These are phyloP conservation scores for Udeniomyces megalosporus DNA, from an alignment of 768 basidiomycete genomes.

Conservation along the genomic window DNA sequence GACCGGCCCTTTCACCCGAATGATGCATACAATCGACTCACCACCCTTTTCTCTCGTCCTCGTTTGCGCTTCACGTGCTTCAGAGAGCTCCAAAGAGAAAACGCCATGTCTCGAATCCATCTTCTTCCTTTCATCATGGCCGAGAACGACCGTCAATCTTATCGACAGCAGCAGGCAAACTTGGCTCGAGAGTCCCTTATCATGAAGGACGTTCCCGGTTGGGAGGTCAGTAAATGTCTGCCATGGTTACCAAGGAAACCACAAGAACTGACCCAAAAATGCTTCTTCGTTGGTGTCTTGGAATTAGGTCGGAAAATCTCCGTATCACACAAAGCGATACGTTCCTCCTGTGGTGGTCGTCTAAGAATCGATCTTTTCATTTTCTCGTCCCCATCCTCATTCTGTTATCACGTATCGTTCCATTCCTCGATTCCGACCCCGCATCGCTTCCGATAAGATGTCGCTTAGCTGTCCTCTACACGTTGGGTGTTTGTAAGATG, in stretches of 20 bases:
- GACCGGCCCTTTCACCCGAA: too few relatives aligned
- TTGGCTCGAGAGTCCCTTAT: slow-evolving; percentile 66
- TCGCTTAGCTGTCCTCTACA: too few relatives aligned
- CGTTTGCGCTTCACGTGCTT: neutral
- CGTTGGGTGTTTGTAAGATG: too few relatives aligned
- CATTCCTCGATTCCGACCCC: too few relatives aligned
- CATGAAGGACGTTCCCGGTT: slow-evolving; percentile 84
- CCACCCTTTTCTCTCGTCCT: too few relatives aligned
- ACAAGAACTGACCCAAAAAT: neutral
- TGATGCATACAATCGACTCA: too few relatives aligned
- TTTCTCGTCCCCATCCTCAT: slow-evolving; percentile 41
- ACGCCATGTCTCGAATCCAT: slow-evolving; percentile 88
- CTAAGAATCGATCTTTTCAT: slow-evolving; percentile 43
- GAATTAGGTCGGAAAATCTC: neutral
- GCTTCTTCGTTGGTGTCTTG: neutral
- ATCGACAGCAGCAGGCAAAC: slow-evolving; percentile 63
- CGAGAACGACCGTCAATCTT: slow-evolving; percentile 80
- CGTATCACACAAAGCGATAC: neutral
- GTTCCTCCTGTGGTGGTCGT: slow-evolving; percentile 27
- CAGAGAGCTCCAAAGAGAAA: slow-evolving; percentile 87
- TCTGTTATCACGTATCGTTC: too few relatives aligned
- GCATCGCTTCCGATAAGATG: too few relatives aligned
- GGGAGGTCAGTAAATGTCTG: slow-evolving; percentile 48
- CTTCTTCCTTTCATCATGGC: slow-evolving; percentile 80
- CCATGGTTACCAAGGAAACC: too few relatives aligned